Evolutionary conservation across 2,329 filamentous ascomycete species (phyloP).

Genomic region (Leptodontidium sp.): DNA sequence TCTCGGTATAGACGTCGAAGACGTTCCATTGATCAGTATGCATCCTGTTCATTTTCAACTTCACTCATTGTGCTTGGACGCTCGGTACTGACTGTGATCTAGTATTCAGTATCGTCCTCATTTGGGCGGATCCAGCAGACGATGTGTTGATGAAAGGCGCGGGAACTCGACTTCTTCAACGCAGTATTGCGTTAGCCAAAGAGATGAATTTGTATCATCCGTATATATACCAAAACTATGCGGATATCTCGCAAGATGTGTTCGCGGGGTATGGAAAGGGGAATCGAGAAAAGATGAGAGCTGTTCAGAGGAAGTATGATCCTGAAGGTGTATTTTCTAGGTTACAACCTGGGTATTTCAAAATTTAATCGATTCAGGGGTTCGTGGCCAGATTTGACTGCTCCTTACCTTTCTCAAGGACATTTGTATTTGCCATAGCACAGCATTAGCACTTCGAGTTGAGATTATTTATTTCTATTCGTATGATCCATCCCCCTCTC

Average conservation of each 20-base stretch:
- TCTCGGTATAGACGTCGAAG: constrained; percentile 17
- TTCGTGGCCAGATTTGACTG: background rate
- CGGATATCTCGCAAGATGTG: constrained; percentile 27
- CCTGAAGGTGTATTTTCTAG: constrained; percentile 21
- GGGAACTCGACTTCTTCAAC: constrained; percentile 8
- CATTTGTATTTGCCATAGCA: too few species aligned
- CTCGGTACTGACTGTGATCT: background rate
- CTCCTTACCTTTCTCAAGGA: too few species aligned
- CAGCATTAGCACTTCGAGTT: too few species aligned
- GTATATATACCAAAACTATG: constrained; percentile 32
- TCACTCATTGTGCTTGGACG: too few species aligned
- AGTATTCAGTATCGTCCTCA: constrained; percentile 22
- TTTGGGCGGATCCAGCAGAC: constrained; percentile 15
- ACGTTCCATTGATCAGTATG: constrained; percentile 21
- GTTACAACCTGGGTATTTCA: constrained; percentile 26
- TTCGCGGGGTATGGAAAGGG: constrained; percentile 25
- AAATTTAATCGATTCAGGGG: constrained; percentile 9
- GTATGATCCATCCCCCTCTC: too few species aligned
- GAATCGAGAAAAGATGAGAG: constrained; percentile 25
- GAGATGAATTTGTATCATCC: constrained; percentile 23
- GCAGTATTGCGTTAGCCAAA: constrained; percentile 6
- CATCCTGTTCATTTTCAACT: background rate
- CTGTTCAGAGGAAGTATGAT: constrained; percentile 29
- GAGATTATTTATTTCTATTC: too few species aligned
- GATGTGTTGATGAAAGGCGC: constrained; percentile 8